A percentile compares a stretch with the other conserved stretches of the same genome.
Conservation (phyloP, 352 stramenopile genomes). For the Thraustotheca clavata region DNA sequence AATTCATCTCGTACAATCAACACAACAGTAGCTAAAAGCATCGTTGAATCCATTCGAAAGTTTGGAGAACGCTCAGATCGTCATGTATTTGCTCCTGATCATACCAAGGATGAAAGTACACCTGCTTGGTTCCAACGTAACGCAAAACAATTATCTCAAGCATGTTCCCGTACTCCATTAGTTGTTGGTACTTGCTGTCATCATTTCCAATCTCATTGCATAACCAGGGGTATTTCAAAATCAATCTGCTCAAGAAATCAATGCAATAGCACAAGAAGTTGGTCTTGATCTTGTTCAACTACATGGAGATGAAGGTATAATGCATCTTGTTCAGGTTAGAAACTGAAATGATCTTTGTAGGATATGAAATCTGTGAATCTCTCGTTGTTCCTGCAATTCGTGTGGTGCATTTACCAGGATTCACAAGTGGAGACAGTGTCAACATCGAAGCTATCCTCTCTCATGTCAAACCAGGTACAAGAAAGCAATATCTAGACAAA, state of each 20-base stretch:
- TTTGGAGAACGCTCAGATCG: constrained; percentile 89
- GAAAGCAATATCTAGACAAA: constrained; percentile 8
- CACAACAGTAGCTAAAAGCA: constrained; percentile 75
- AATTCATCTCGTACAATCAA: constrained; percentile 86
- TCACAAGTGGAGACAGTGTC: constrained; percentile 53
- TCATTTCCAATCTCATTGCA: constrained; percentile 41
- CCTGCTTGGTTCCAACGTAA: constrained; percentile 78
- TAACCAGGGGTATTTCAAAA: constrained; percentile 92
- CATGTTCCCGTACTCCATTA: constrained; percentile 69
- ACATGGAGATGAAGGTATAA: constrained; percentile 89
- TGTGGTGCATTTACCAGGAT: constrained; percentile 90
- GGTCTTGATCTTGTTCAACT: constrained; percentile 97
- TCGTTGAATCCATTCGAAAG: constrained; percentile 86
- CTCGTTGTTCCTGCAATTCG: constrained; percentile 87
- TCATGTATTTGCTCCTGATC: constrained; percentile 30
- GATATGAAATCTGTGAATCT: constrained; percentile 77
- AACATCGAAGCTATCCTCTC: constrained; percentile 65
- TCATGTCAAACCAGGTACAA: constrained; percentile 36
- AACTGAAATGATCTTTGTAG: background rate
- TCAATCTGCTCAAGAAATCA: constrained; percentile 89
- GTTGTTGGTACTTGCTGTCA: constrained; percentile 55
- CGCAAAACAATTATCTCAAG: constrained; percentile 46
- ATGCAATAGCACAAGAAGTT: constrained; percentile 73
- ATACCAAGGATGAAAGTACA: constrained; percentile 24
- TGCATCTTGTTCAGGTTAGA: background rate